Evolutionary conservation across 139 green algal genomes (phyloP), one percentile per base, ranked within the genome.

Genomic region (Chlamydomonas eustigma): DNA sequence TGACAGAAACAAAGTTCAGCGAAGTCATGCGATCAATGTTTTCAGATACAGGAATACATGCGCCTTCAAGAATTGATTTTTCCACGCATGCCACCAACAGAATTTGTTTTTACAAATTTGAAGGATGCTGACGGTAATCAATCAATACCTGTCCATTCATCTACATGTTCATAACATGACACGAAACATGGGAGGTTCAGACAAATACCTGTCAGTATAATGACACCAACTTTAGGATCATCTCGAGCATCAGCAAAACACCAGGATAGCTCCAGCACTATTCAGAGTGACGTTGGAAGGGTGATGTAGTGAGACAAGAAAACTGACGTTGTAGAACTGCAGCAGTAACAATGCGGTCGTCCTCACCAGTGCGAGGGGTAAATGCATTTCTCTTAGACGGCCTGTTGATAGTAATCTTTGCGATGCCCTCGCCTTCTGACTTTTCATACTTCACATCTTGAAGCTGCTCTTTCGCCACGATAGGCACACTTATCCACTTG

Each of bases 391-490:
- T 80, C 71, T 89, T 91, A 18, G 97, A 76, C 18, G 95, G 95
- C 0, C 95, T 77, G 76, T 98, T 97, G 78, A 99, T 99, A 33
- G 88, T 97, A 24, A 99, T 96, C 91, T 94, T 97, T 4, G 93
- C 94, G 33, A 98, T 97, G 30, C 91, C 94, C 73, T 98, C 44
- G 30, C 92, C 87, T 1, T 81, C 73, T 1, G 88, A 78, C 77
- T 98, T 98, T 25, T 94, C 80, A 64, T 98, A 98, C 30, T 90
- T 84, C 3, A 96, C 87, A 5, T 98, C 94, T 8, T 76, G 35
- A 39, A 98, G 80, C 32, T 70, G n/a, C 77, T 91, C 74, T 6
- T 78, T 83, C 0, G 69, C 75, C 0, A 97, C 84, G 0, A 64
- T 71, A 0, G 77, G 39, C 1, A 95, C 81, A 1, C 24, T 24